phyloP scores from a whole-genome alignment of 2,329 filamentous ascomycete species.

The Orbilia ellipsospora region DNA sequence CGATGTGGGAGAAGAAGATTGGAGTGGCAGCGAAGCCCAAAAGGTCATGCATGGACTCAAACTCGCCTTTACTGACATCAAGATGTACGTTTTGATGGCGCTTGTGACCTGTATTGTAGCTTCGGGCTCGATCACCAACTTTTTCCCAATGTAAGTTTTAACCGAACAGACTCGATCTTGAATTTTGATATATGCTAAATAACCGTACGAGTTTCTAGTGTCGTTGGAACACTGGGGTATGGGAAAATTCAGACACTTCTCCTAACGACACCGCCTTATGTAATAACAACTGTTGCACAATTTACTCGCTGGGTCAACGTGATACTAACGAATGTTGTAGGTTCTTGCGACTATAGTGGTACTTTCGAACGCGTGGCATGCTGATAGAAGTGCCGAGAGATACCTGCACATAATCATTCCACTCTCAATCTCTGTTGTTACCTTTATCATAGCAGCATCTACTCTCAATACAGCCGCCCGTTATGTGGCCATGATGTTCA shows the following conservation, averaged over 20 bases:
- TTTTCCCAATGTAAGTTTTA: slow-evolving; percentile 67
- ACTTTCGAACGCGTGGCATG: slow-evolving; percentile 75
- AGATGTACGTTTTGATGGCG: slow-evolving; percentile 71
- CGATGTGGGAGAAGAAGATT: slow-evolving; percentile 74
- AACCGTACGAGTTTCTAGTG: slow-evolving; percentile 63
- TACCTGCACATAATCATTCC: slow-evolving; percentile 75
- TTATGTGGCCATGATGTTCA: slow-evolving; percentile 78
- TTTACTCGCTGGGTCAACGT: neutral
- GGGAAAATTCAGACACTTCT: slow-evolving; percentile 71
- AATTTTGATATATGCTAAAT: neutral
- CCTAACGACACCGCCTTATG: slow-evolving; percentile 74
- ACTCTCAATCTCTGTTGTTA: slow-evolving; percentile 68
- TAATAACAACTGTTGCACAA: slow-evolving; percentile 59
- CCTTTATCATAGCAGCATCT: slow-evolving; percentile 75
- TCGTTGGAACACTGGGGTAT: slow-evolving; percentile 76
- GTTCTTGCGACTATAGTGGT: slow-evolving; percentile 70
- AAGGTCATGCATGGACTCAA: slow-evolving; percentile 69
- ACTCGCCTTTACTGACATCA: slow-evolving; percentile 70
- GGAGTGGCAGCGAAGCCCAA: slow-evolving; percentile 69
- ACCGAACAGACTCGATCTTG: neutral
- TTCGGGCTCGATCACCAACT: slow-evolving; percentile 73
- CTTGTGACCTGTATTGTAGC: slow-evolving; percentile 71
- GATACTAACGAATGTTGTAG: slow-evolving; percentile 30
- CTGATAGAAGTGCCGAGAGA: slow-evolving; percentile 76
- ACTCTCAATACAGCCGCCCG: slow-evolving; percentile 72